A percentile compares a stretch with the other conserved stretches of the same genome.
Evolutionary conservation across 2,329 filamentous ascomycete genomes (phyloP).

Genomic region (Akanthomyces lecanii): DNA sequence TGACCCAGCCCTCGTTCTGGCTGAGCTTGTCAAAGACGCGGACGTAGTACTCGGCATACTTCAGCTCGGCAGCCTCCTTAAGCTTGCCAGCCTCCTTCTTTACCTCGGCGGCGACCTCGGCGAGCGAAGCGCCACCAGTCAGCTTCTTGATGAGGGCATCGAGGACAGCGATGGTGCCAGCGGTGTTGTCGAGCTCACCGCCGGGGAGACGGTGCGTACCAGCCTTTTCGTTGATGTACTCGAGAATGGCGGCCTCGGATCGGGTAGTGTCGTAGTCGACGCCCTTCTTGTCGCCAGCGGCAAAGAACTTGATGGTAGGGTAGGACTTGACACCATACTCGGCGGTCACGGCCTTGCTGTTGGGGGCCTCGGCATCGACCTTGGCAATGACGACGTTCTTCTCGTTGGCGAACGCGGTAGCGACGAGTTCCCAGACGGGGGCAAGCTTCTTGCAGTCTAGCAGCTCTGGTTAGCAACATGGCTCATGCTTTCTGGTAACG

Average conservation of each 20-base stretch:
- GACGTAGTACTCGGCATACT: slow-evolving; percentile 91
- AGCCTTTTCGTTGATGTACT: slow-evolving; percentile 82
- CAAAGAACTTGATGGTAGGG: slow-evolving; percentile 98
- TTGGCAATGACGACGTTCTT: slow-evolving; percentile 82
- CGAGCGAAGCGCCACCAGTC: slow-evolving; percentile 56
- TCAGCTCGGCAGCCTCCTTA: slow-evolving; percentile 59
- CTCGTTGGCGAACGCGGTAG: slow-evolving; percentile 75
- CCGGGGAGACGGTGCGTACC: slow-evolving; percentile 81
- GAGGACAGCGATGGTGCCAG: slow-evolving; percentile 77
- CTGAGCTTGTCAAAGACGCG: slow-evolving; percentile 83
- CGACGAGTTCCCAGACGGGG: slow-evolving; percentile 84
- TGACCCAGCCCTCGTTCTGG: slow-evolving; percentile 71
- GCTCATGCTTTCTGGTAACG: too few relatives aligned
- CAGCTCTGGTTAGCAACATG: slow-evolving; percentile 11
- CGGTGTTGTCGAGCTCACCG: slow-evolving; percentile 71
- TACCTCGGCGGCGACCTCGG: slow-evolving; percentile 64
- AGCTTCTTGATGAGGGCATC: slow-evolving; percentile 74
- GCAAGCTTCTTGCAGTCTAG: slow-evolving; percentile 95
- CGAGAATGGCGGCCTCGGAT: slow-evolving; percentile 68
- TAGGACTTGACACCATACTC: slow-evolving; percentile 79
- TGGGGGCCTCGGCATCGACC: slow-evolving; percentile 86
- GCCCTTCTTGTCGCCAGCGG: slow-evolving; percentile 71
- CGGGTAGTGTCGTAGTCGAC: slow-evolving; percentile 73
- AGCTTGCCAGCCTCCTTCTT: slow-evolving; percentile 65
- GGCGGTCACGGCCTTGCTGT: slow-evolving; percentile 72